phyloP scores from a whole-genome alignment of 2,329 filamentous ascomycete genomes.

The Xylariaceae sp. region DNA sequence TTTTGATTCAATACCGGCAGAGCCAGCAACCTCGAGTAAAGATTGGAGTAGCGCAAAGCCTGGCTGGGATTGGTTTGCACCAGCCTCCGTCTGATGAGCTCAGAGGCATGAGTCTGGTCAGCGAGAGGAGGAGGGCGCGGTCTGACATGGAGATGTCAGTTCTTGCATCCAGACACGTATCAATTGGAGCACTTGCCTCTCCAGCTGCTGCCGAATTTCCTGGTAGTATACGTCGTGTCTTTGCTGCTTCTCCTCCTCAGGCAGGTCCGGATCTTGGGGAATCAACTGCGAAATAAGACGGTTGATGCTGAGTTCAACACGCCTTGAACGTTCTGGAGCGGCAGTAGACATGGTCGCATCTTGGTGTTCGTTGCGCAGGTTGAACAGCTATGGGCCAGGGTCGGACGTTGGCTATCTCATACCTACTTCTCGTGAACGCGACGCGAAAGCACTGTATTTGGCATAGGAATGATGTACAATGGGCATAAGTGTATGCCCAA shows the following conservation, averaged over 20 bases:
- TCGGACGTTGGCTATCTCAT: too few relatives aligned
- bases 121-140: slow-evolving; percentile 52
- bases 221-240: slow-evolving; percentile 61
- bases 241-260: slow-evolving; percentile 63
- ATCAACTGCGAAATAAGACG: slow-evolving; percentile 73
- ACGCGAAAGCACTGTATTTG: not conserved
- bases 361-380: slow-evolving; percentile 12
- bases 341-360: slow-evolving; percentile 51
- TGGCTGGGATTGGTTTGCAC: slow-evolving; percentile 73
- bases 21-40: slow-evolving; percentile 85
- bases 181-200: slow-evolving; percentile 36
- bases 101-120: slow-evolving; percentile 86
- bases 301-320: slow-evolving; percentile 74
- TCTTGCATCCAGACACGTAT: not conserved
- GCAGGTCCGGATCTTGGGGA: slow-evolving; percentile 60
- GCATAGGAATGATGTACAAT: too few relatives aligned
- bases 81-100: slow-evolving; percentile 85
- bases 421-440: too few relatives aligned
- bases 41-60: slow-evolving; percentile 80
- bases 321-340: slow-evolving; percentile 54
- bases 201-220: slow-evolving; percentile 46
- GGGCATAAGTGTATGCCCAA: too few relatives aligned
- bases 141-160: slow-evolving; percentile 23
- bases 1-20: slow-evolving; percentile 91
- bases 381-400: too few relatives aligned